Evolutionary conservation across 2,329 filamentous ascomycete genomes (phyloP).

Genomic region (Trichoderma arundinaceum): DNA sequence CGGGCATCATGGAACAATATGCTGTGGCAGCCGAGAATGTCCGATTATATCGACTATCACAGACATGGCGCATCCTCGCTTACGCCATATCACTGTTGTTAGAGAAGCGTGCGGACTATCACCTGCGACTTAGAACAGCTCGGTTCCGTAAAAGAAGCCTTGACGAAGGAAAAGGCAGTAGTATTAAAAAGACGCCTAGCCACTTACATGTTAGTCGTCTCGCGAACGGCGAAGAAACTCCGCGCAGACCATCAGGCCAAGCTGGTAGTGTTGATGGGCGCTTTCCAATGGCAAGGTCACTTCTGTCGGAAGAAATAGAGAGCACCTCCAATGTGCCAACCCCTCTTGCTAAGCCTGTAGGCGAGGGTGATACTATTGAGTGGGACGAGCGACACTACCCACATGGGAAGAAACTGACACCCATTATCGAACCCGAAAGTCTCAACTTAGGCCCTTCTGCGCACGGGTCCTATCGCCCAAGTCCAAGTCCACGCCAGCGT

Average conservation of each 20-base stretch:
- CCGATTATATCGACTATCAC: conserved; percentile 64
- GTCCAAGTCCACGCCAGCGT: conserved; percentile 49
- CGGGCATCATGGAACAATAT: conserved; percentile 60
- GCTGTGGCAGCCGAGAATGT: conserved; percentile 62
- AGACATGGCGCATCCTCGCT: conserved; percentile 67
- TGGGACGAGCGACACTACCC: conserved; percentile 39
- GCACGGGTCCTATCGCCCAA: conserved; percentile 46
- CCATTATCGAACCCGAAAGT: conserved; percentile 57
- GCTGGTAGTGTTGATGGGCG: conserved; percentile 42
- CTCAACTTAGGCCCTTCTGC: conserved; percentile 57
- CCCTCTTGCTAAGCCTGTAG: conserved; percentile 60
- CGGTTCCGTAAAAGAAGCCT: conserved; percentile 45
- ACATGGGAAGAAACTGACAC: conserved; percentile 50
- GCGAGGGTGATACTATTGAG: conserved; percentile 42
- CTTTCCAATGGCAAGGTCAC: conserved; percentile 49
- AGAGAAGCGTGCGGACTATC: conserved; percentile 60
- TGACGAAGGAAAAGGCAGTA: conserved; percentile 41
- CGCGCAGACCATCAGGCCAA: conserved; percentile 42
- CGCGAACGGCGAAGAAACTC: conserved; percentile 48
- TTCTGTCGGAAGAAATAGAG: conserved; percentile 62
- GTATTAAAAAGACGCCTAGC: conserved; percentile 38
- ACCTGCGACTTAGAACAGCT: conserved; percentile 57
- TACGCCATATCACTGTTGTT: conserved; percentile 63
- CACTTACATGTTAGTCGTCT: conserved; percentile 37
- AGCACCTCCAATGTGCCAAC: conserved; percentile 68